These are phyloP conservation scores for Meyerozyma sp. DNA, from an alignment of 1,139 yeast genomes.

Conservation along the genomic window DNA sequence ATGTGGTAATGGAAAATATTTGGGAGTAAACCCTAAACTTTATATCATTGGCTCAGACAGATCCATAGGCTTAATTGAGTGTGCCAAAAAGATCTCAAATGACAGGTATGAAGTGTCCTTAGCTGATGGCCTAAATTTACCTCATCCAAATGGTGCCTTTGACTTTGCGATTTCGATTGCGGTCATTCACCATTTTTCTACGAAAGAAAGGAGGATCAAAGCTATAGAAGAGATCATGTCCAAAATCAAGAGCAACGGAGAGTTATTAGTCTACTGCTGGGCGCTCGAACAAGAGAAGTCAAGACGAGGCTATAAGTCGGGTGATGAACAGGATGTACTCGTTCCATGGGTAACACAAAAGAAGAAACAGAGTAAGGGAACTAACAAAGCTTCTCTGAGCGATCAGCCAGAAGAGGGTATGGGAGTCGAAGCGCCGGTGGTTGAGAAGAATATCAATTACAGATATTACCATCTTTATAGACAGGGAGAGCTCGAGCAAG, in stretches of 20 bases:
- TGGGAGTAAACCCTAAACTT: constrained; percentile 62
- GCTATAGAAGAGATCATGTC: constrained; percentile 68
- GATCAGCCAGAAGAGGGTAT: constrained; percentile 4
- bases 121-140: constrained; percentile 72
- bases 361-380: constrained; percentile 26
- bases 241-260: constrained; percentile 56
- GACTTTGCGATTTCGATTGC: constrained; percentile 96
- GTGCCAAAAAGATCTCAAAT: constrained; percentile 53
- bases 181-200: constrained; percentile 93
- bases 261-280: constrained; percentile 86
- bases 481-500: constrained; percentile 73
- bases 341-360: constrained; percentile 89
- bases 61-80: constrained; percentile 68
- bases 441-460: constrained; percentile 51
- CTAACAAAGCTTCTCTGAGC: constrained; percentile 8
- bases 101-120: constrained; percentile 41
- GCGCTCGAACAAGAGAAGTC: constrained; percentile 88
- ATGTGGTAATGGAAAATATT: constrained; percentile 94
- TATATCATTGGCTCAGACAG: constrained; percentile 79
- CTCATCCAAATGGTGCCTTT: constrained; percentile 54
- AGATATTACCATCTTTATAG: constrained; percentile 85
- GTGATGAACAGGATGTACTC: constrained; percentile 87
- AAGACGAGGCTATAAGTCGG: constrained; percentile 81
- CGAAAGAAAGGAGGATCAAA: constrained; percentile 65
- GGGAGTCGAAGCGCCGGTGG: constrained; percentile 11